phyloP scores from a whole-genome alignment of 768 basidiomycete species.

The Leccinum boreale region DNA sequence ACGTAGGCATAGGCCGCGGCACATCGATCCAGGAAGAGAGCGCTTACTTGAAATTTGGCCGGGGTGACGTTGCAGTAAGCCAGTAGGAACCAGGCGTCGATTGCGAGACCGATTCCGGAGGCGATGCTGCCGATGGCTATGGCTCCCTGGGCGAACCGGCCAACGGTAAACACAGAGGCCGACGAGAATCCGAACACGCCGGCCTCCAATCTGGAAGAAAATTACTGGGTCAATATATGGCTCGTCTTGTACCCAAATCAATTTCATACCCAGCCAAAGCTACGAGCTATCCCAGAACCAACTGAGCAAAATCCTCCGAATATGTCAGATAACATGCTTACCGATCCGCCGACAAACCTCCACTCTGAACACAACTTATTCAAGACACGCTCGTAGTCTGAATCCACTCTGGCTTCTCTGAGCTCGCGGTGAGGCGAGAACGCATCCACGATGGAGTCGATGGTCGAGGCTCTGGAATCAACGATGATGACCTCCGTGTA shows the following conservation, averaged over 20 bases:
- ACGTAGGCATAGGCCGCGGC: background rate
- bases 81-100: constrained; percentile 65
- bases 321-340: constrained; percentile 27
- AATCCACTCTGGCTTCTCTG: constrained; percentile 35
- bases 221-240: background rate
- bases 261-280: constrained; percentile 53
- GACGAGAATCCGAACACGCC: constrained; percentile 64
- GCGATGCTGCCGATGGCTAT: constrained; percentile 58
- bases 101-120: constrained; percentile 62
- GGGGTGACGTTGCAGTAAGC: constrained; percentile 54
- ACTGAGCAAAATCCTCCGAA: background rate
- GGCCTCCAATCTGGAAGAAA: constrained; percentile 37
- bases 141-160: constrained; percentile 43
- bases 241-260: background rate
- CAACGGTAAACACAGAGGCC: constrained; percentile 48
- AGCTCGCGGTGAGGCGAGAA: constrained; percentile 61
- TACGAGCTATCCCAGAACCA: constrained; percentile 41
- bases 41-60: constrained; percentile 51
- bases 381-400: constrained; percentile 51
- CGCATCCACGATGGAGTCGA: constrained; percentile 41
- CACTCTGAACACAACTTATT: constrained; percentile 54
- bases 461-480: constrained; percentile 22
- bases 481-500: constrained; percentile 42
- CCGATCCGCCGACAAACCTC: constrained; percentile 61
- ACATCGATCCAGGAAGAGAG: background rate